Evolutionary conservation across 1,139 yeast species (phyloP), one percentile per base, ranked within the genome.

Genomic region (Geotrichum reessii): DNA sequence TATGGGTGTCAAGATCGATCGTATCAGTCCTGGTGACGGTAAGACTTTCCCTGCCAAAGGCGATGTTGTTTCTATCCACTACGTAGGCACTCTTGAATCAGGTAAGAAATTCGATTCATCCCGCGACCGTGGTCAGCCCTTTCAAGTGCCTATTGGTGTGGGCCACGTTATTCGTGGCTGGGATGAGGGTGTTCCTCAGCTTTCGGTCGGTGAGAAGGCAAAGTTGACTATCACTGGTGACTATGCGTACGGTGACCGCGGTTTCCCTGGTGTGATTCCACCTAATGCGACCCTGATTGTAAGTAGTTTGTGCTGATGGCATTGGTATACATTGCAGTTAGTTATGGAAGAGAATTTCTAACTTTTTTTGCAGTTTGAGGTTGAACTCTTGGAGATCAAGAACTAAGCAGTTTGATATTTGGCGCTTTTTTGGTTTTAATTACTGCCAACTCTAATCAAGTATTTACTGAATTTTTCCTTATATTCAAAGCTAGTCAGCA

Each of bases 51-150:
- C 98, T 70, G 80, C 85, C 75, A 73, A 78, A 55, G 97, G 97
- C 67, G 97, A 91, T 76, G 77, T 79, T 65, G 95, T 92, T 65
- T 64, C 74, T 55, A 93, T 93, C 71, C 98, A 93, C 79, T 93
- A 93, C 83, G 87, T 88, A 58, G 99, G 99, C 67, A 90, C 96
- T 58, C 81, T 93, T 69, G 95, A 88, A 75, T 87, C 87, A 73
- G 98, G 98, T 69, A 87, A 87, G 78, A 90, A 89, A 76, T 93
- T 93, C 73, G 98, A 93, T 77, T 88, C 96, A 60, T 91, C 97
- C 53, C 82, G 91, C 68, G 95, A 87, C 79, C 86, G 97, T 77
- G 95, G 95, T 69, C 82, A 85, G 75, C 97, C 98, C 65, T 92
- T 93, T 84, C 90, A 89, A 74, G 87, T 95, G 75, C 78, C 79